Evolutionary conservation across 345 rosid species (phyloP).

Genomic region (Hibiscus mutabilis): DNA sequence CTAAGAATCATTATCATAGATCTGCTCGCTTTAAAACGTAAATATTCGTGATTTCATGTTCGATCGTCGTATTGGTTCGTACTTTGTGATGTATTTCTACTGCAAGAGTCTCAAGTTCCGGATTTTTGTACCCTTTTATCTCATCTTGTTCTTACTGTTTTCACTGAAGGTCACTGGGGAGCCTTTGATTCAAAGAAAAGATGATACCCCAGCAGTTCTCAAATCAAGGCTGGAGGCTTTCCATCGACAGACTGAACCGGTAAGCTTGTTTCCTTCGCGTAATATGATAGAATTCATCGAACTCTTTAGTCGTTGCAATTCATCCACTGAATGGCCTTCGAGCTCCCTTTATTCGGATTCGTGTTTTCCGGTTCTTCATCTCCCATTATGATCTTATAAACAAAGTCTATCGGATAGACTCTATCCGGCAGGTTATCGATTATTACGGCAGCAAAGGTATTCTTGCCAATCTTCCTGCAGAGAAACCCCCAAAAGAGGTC

Average conservation of each 20-base stretch:
- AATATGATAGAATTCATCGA: not conserved
- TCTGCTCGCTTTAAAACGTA: too few relatives aligned
- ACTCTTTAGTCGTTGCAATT: not conserved
- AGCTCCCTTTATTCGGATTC: not conserved
- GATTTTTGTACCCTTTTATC: not conserved
- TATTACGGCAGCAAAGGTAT: slow-evolving; percentile 61
- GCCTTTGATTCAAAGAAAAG: slow-evolving; percentile 80
- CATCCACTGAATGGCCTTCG: not conserved
- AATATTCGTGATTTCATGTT: too few relatives aligned
- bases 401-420: not conserved
- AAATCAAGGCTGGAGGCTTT: slow-evolving; percentile 78
- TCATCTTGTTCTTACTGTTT: not conserved
- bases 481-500: slow-evolving; percentile 71
- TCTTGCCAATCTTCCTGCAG: slow-evolving; percentile 62
- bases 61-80: not conserved
- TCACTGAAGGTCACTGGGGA: slow-evolving; percentile 66
- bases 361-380: not conserved
- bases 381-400: not conserved
- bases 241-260: slow-evolving; percentile 81
- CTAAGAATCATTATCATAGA: not conserved
- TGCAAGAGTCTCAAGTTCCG: not conserved
- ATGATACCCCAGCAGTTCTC: slow-evolving; percentile 74
- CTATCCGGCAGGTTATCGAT: slow-evolving; percentile 55
- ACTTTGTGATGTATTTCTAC: not conserved
- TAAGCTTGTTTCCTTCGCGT: slow-evolving; percentile 17